Evolutionary conservation across 768 basidiomycete genomes (phyloP), one percentile per base, ranked within the genome.

Genomic region (Fibroporia radiculosa): DNA sequence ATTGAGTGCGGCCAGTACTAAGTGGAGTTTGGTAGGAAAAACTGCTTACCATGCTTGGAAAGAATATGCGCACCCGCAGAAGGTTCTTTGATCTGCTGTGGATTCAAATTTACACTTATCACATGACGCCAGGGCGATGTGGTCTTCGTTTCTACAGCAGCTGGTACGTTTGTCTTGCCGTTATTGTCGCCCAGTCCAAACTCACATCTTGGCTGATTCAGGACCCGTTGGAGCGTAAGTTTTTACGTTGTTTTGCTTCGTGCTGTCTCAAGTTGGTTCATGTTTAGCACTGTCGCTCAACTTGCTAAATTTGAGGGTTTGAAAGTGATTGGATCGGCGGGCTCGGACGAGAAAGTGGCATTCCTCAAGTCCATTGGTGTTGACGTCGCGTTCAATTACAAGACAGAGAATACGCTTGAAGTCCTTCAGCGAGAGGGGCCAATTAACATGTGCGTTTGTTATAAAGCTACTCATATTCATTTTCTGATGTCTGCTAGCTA

Each of bases 321-420:
- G 28, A 82, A 79, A 52, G 84, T 87, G 27, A 82, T 89, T 38
- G 80, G 74, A 0, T 82, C 79, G 0, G 79, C 82, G 0, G 82
- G 86, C 2, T 74, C 76, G 0, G 81, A 85, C 14, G 79, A 82
- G 41, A 87, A 89, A 60, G 80, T 87, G 7, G 58, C 66, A 5
- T 82, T 73, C 54, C 36, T 82, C 61, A 71, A 70, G 39, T 69
- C 70, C 2, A 52, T 83, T 14, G 84, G 82, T 0, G 75, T 77
- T 0, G 83, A 87, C 51, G 72, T 80, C 5, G 77, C 71, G 0
- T 85, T 84, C 66, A 84, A 87, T 59, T 86, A 83, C 64, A 83
- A 88, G 69, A 84, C 72, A 0, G 66, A 66, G 0, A 64, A 66
- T 35, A 77, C 74, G 0, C 54, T 54, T 1, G 74, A 81, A 10